Percentiles rank a stretch among this genome's conserved stretches.
Conservation (phyloP, 2,329 filamentous ascomycete genomes). For the Bisporella sp. region DNA sequence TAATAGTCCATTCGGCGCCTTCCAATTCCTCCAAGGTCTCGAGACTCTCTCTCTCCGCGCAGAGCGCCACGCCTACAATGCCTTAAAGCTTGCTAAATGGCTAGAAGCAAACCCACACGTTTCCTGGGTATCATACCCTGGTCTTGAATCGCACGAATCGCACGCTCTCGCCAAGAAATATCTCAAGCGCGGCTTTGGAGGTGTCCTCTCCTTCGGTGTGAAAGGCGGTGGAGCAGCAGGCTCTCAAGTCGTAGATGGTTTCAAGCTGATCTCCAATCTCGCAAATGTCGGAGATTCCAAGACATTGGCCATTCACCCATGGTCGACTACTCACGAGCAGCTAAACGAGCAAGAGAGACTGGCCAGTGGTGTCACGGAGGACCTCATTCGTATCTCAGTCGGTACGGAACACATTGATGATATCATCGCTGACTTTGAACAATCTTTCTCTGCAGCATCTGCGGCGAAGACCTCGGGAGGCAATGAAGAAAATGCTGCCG, state of each 20-base stretch:
- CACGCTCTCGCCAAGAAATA: conserved; percentile 82
- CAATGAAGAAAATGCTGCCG: conserved; percentile 13
- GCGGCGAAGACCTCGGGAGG: conserved; percentile 27
- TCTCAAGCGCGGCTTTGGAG: conserved; percentile 75
- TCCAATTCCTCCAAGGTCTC: conserved; percentile 80
- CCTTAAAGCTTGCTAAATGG: conserved; percentile 72
- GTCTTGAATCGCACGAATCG: conserved; percentile 71
- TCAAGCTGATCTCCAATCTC: conserved; percentile 92
- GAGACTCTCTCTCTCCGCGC: conserved; percentile 84
- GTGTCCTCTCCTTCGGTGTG: conserved; percentile 88
- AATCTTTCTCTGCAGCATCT: conserved; percentile 65
- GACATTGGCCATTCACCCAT: conserved; percentile 90
- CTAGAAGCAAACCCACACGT: conserved; percentile 79
- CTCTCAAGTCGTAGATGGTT: conserved; percentile 82
- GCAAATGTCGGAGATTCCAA: conserved; percentile 96
- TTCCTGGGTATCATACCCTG: conserved; percentile 89
- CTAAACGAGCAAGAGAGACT: conserved; percentile 74
- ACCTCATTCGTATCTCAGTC: conserved; percentile 90
- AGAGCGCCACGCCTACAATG: conserved; percentile 82
- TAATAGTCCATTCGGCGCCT: conserved; percentile 69
- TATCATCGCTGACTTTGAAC: conserved; percentile 91
- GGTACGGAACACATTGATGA: conserved; percentile 97
- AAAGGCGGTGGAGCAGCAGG: conserved; percentile 83
- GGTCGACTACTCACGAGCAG: conserved; percentile 93
- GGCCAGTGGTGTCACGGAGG: conserved; percentile 78